Conservation (phyloP, 345 rosid genomes). For the Adansonia digitata region DNA sequence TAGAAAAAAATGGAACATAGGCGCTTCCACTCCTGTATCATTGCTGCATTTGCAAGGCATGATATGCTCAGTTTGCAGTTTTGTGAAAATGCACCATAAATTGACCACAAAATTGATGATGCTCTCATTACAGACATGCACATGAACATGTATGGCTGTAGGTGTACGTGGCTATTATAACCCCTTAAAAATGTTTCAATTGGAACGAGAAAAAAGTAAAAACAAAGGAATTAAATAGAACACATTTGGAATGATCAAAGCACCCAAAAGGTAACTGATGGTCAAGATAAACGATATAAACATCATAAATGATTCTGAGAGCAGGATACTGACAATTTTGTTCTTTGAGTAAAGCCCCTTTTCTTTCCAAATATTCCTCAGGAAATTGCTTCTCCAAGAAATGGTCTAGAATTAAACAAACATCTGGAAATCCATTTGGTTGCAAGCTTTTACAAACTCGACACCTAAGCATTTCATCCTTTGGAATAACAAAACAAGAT, state of each 20-base stretch:
- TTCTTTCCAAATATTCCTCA: constrained; percentile 26
- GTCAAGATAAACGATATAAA: not conserved
- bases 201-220: not conserved
- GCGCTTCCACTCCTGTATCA: not conserved
- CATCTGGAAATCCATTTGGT: constrained; percentile 26
- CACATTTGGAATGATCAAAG: no score
- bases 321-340: constrained; percentile 19
- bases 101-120: not conserved
- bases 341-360: constrained; percentile 10
- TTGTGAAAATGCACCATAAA: not conserved
- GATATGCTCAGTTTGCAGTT: not conserved
- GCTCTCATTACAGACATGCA: not conserved
- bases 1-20: no score
- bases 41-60: not conserved
- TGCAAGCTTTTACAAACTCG: constrained; percentile 36
- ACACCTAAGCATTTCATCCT: constrained; percentile 24
- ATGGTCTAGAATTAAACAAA: constrained; percentile 33
- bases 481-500: constrained; percentile 23
- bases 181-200: not conserved
- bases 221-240: not conserved
- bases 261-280: not conserved
- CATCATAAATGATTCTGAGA: not conserved
- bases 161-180: not conserved
- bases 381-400: constrained; percentile 36
- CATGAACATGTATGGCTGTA: not conserved